Percentiles rank a stretch among this genome's conserved stretches.
These are phyloP conservation scores for Neltuma alba DNA, from an alignment of 306 rosid genomes.

Conservation along the genomic window DNA sequence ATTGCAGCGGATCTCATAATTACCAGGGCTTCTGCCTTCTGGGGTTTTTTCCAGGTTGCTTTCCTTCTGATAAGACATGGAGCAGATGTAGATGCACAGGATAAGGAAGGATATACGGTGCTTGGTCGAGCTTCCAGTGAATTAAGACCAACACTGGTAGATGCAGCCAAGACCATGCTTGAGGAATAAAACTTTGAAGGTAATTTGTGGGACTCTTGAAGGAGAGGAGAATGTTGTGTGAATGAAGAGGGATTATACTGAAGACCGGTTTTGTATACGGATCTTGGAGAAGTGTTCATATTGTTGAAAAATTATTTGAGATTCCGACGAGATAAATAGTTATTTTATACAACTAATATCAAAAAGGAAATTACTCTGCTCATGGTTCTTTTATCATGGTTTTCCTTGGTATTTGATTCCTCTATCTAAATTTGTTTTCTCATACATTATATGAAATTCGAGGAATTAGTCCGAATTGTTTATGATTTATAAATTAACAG, in stretches of 20 bases:
- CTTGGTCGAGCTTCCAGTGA: conserved; percentile 82
- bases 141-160: conserved; percentile 61
- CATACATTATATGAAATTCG: background rate
- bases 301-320: background rate
- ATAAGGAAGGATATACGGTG: conserved; percentile 94
- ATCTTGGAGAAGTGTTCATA: conserved; percentile 2
- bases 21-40: conserved; percentile 1
- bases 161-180: conserved; percentile 89
- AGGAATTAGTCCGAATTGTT: too few relatives aligned
- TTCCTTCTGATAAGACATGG: conserved; percentile 91
- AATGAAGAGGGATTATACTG: conserved; percentile 16
- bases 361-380: background rate
- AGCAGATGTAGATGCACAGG: conserved; percentile 87
- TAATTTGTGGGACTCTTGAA: background rate
- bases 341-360: background rate
- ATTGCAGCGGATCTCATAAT: background rate
- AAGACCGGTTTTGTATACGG: conserved; percentile 1
- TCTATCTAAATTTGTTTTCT: too few relatives aligned
- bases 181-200: conserved; percentile 50
- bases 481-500: background rate
- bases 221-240: background rate
- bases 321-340: background rate
- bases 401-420: background rate
- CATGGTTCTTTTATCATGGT: background rate
- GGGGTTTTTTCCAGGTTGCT: conserved; percentile 54